phyloP scores from a whole-genome alignment of 345 rosid genomes.

The Kandelia obovata region DNA sequence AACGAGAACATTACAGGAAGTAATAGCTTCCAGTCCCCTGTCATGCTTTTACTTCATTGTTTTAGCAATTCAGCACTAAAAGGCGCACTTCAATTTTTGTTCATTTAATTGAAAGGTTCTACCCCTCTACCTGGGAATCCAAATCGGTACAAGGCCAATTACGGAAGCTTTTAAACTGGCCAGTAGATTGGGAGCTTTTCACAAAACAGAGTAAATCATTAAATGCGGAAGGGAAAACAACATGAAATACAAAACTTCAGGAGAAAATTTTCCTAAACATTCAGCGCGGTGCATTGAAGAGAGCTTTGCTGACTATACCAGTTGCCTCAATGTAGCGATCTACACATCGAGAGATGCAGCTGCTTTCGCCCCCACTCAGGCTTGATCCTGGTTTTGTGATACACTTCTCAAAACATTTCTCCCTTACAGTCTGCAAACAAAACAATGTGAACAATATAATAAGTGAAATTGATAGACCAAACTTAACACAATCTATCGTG shows the following conservation, averaged over 20 bases:
- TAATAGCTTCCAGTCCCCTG: not conserved
- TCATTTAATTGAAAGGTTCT: not conserved
- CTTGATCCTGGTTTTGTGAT: conserved; percentile 90
- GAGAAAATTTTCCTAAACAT: no score
- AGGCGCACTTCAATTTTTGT: not conserved
- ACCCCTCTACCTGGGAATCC: not conserved
- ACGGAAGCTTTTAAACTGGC: no score
- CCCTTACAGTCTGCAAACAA: conserved; percentile 59
- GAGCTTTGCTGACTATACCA: conserved; percentile 64
- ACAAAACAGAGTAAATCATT: no score
- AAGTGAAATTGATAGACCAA: not conserved
- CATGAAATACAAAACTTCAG: no score
- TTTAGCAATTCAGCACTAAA: not conserved
- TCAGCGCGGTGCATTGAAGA: conserved; percentile 48
- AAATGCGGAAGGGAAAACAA: no score
- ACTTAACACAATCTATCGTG: not conserved
- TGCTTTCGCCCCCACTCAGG: conserved; percentile 83
- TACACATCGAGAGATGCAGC: conserved; percentile 92
- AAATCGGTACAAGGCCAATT: no score
- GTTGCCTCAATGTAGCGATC: conserved; percentile 98
- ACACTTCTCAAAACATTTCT: conserved; percentile 87
- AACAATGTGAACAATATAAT: no score
- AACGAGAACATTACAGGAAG: conserved; percentile 23
- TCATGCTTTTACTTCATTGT: conserved; percentile 3
- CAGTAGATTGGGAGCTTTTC: no score